These are phyloP conservation scores for Sarocladiaceae sp. DNA, from an alignment of 2,329 filamentous ascomycete genomes.

Conservation along the genomic window DNA sequence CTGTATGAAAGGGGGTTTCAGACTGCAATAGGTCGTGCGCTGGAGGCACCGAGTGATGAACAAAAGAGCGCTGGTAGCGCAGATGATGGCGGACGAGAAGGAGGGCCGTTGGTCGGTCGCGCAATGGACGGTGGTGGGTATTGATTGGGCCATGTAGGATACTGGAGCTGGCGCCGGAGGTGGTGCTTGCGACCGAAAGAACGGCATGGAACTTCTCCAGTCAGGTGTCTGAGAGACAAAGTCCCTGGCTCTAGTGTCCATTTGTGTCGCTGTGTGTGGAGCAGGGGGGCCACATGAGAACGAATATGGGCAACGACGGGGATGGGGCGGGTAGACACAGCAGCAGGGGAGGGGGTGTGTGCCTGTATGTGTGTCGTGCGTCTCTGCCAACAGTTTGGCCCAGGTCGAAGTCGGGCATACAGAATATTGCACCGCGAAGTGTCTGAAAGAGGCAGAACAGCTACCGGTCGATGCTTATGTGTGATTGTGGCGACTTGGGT, in stretches of 20 bases:
- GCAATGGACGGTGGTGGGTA: constrained; percentile 2
- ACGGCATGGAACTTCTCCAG: neutral
- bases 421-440: no score
- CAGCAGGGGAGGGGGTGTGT: constrained; percentile 3
- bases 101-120: neutral
- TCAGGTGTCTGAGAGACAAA: constrained; percentile 2
- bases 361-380: no score
- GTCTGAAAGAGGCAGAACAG: no score
- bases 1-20: no score
- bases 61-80: no score
- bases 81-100: no score
- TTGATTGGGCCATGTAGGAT: neutral
- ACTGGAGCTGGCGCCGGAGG: neutral
- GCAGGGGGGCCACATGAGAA: constrained; percentile 6
- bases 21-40: no score
- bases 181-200: neutral
- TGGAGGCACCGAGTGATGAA: no score
- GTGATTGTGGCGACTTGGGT: no score
- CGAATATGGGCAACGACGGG: constrained; percentile 9
- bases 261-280: constrained; percentile 8
- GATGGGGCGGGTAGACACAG: neutral
- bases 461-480: no score
- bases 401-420: no score
- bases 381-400: no score
- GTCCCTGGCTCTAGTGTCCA: constrained; percentile 4